Conservation (phyloP, 208 protist species). For the Trypanosoma congolense region DNA sequence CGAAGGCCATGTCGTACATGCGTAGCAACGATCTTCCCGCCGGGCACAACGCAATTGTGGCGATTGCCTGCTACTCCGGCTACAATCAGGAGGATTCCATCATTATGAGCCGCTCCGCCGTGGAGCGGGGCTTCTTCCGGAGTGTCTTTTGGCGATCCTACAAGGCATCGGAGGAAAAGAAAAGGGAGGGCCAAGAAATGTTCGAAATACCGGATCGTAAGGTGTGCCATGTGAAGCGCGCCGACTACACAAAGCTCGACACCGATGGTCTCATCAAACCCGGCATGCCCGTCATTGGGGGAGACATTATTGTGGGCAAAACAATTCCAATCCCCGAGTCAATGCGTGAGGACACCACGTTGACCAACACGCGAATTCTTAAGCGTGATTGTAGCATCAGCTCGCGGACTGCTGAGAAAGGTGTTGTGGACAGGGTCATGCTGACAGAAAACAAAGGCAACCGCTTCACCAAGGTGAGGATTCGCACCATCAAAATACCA, state of each 20-base stretch:
- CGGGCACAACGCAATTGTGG: constrained; percentile 95
- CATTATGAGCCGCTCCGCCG: constrained; percentile 94
- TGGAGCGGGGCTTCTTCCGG: constrained; percentile 93
- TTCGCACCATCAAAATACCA: constrained; percentile 92
- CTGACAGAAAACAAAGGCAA: constrained; percentile 92
- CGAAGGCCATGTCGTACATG: constrained; percentile 92
- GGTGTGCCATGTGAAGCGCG: constrained; percentile 78
- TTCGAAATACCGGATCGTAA: constrained; percentile 92
- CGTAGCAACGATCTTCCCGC: constrained; percentile 94
- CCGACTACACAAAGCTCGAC: constrained; percentile 95
- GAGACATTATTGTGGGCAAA: constrained; percentile 93
- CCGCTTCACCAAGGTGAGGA: constrained; percentile 91
- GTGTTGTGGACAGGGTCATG: constrained; percentile 92
- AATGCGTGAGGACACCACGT: constrained; percentile 8
- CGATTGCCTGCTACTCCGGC: constrained; percentile 95
- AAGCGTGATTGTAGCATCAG: constrained; percentile 80
- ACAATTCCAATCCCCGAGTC: constrained; percentile 23
- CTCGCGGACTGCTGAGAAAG: constrained; percentile 85
- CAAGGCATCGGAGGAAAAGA: constrained; percentile 81
- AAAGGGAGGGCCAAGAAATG: constrained; percentile 68
- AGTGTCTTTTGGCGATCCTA: constrained; percentile 91
- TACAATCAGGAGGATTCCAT: constrained; percentile 99
- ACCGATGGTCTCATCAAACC: constrained; percentile 91
- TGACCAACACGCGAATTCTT: constrained; percentile 43
- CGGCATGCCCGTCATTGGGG: constrained; percentile 75